These are phyloP conservation scores for Apophysomyces ossiformis DNA, from an alignment of 371 early-diverging fungal species.

Conservation along the genomic window DNA sequence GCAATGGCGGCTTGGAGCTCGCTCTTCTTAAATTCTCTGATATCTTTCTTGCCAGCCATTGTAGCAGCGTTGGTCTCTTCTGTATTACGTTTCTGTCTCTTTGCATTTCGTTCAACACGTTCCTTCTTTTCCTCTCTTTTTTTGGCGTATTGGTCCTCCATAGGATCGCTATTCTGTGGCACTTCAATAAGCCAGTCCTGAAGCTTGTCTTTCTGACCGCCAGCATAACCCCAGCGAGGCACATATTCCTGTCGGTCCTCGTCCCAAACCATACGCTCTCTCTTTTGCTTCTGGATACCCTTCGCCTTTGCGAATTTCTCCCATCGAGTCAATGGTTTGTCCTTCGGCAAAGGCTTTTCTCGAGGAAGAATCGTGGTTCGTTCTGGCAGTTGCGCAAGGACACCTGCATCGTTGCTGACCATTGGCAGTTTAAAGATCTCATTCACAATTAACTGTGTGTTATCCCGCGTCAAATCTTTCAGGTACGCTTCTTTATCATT, in stretches of 20 bases:
- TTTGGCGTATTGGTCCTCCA: slow-evolving; percentile 85
- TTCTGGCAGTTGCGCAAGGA: slow-evolving; percentile 83
- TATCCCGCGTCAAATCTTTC: slow-evolving; percentile 78
- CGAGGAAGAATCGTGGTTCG: slow-evolving; percentile 77
- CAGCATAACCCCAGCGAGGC: slow-evolving; percentile 93
- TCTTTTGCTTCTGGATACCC: slow-evolving; percentile 94
- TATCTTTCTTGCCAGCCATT: slow-evolving; percentile 55
- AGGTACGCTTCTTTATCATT: slow-evolving; percentile 64
- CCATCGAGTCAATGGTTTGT: slow-evolving; percentile 94
- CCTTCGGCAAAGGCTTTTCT: slow-evolving; percentile 92
- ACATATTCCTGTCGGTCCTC: slow-evolving; percentile 87
- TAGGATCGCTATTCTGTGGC: slow-evolving; percentile 79
- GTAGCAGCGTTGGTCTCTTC: slow-evolving; percentile 73
- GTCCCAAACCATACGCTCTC: slow-evolving; percentile 84
- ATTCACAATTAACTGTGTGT: slow-evolving; percentile 87
- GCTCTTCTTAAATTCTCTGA: slow-evolving; percentile 62
- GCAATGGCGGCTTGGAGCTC: slow-evolving; percentile 71
- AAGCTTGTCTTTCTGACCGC: slow-evolving; percentile 71
- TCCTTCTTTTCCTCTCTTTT: slow-evolving; percentile 83
- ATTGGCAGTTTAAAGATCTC: slow-evolving; percentile 86
- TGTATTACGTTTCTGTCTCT: slow-evolving; percentile 82
- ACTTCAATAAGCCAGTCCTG: slow-evolving; percentile 94
- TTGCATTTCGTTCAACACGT: slow-evolving; percentile 85
- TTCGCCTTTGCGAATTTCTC: slow-evolving; percentile 99
- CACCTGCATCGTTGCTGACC: slow-evolving; percentile 71